These are phyloP conservation scores for Huntiella abstrusa DNA, from an alignment of 2,329 filamentous ascomycete genomes.

Conservation along the genomic window DNA sequence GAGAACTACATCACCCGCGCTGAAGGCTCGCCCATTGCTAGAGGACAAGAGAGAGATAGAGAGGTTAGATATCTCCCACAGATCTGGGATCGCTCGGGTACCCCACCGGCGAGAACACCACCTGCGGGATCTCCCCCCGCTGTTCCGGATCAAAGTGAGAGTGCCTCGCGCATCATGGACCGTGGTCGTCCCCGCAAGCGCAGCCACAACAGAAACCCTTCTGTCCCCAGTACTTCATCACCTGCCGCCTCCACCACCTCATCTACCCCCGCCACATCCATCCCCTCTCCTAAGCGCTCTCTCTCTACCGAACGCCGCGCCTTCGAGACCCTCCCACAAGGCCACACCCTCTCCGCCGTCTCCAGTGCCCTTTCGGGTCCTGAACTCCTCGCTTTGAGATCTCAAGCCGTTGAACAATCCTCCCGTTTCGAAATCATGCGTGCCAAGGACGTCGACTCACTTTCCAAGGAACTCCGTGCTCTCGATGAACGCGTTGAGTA, in stretches of 20 bases:
- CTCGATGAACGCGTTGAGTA: constrained; percentile 67
- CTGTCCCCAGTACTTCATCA: constrained; percentile 11
- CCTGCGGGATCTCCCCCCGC: constrained; percentile 1
- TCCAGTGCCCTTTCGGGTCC: constrained; percentile 24
- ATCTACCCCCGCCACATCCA: constrained; percentile 13
- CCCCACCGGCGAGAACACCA: constrained; percentile 2
- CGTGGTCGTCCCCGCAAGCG: constrained; percentile 41
- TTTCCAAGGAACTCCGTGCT: constrained; percentile 55
- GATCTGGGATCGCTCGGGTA: constrained; percentile 1
- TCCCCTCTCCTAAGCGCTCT: constrained; percentile 25
- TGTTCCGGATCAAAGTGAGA: constrained; percentile 26
- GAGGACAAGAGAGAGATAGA: background rate
- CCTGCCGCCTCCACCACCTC: constrained; percentile 14
- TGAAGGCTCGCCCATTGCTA: constrained; percentile 2
- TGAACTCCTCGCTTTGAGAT: constrained; percentile 34
- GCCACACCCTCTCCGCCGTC: constrained; percentile 36
- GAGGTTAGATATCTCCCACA: background rate
- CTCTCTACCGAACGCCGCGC: constrained; percentile 34
- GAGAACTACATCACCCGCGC: constrained; percentile 2
- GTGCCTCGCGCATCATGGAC: constrained; percentile 43
- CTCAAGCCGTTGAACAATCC: constrained; percentile 43
- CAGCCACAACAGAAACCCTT: constrained; percentile 23
- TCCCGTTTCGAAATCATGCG: constrained; percentile 45
- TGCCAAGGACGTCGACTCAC: constrained; percentile 40
- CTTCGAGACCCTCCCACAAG: constrained; percentile 42